Evolutionary conservation across 345 rosid genomes (phyloP).

Genomic region (Aquilaria yunnanensis): DNA sequence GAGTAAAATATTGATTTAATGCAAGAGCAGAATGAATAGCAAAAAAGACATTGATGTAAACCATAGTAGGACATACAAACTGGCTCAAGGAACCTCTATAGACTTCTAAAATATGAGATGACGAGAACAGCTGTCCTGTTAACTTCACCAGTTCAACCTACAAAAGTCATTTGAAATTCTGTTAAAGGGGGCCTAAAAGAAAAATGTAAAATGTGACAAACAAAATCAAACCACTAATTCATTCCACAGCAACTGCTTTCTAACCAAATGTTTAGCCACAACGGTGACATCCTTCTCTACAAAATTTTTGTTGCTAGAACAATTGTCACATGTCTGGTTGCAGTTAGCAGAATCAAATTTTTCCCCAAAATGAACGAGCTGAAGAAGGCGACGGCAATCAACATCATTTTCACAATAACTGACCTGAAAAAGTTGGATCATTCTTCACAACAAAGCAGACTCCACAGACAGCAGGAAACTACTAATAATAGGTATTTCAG

Average conservation of each 20-base stretch:
- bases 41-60: neutral
- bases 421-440: conserved; percentile 50
- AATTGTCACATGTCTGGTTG: conserved; percentile 82
- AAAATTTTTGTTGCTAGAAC: conserved; percentile 52
- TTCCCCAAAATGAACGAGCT: conserved; percentile 92
- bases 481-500: too few species aligned
- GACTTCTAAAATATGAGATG: conserved; percentile 88
- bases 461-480: too few species aligned
- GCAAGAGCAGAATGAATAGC: conserved; percentile 13
- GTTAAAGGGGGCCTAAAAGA: neutral
- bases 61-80: conserved; percentile 38
- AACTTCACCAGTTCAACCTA: conserved; percentile 89
- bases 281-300: conserved; percentile 84
- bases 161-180: neutral
- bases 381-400: conserved; percentile 89
- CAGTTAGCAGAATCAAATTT: conserved; percentile 74
- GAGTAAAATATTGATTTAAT: conserved; percentile 12
- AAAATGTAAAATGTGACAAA: neutral
- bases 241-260: conserved; percentile 12
- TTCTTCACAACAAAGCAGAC: conserved; percentile 6
- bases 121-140: conserved; percentile 72
- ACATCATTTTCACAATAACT: conserved; percentile 93
- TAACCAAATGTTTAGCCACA: conserved; percentile 82
- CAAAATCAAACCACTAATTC: conserved; percentile 10
- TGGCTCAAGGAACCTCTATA: conserved; percentile 92